Base-by-base conservation (phyloP, 2,329 filamentous ascomycete species). In the Sphaerulina populicola region DNA sequence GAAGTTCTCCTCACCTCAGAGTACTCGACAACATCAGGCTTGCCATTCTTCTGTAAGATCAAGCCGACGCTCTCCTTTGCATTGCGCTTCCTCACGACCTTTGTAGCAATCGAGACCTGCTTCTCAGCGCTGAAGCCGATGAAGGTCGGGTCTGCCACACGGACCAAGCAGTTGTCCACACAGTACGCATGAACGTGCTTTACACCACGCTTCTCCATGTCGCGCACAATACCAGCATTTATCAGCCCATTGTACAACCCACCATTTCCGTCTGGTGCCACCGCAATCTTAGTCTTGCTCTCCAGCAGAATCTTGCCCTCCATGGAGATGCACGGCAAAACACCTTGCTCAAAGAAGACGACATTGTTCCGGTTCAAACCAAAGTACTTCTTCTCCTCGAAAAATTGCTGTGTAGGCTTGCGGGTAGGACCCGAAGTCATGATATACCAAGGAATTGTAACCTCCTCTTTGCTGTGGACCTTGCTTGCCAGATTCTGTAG, bases 81-180 rank as follows among this genome's bases (percentile, higher is more conserved):
- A 67, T 91, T 86, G 64, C 93, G 89, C 81, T 98, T 98, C 62
- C 93, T 88, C 55, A 98, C 93, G n/a, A 96, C 93, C 77, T 98
- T 98, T 62, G 93, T 98, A 30, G 91, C 91, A 64, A 98, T 94
- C 72, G 95, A 89, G 62, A 96, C 91, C 54, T 88, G 74, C 69
- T 91, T 87, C 46, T 83, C 80, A 38, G 91, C 89, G 4, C 89
- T 80, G 72, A 97, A 97, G 61, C 93, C 93, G 63, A 97, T 84
- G 74, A 98, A 97, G 61, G 88, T 80, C 11, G 93, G 93, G 66
- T 98, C 93, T 27, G 91, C 91, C n/a, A 98, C 91, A 73, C 88
- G 91, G 69, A 95, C 91, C n/a, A 98, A 80, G 74, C 91, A 97
- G 77, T 98, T 98, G 75, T 98, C 93, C 41, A 98, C 93, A 66